Percentiles rank a stretch among this genome's conserved stretches.
phyloP scores from a whole-genome alignment of 2,329 filamentous ascomycete species.

The Podosphaera fusca region DNA sequence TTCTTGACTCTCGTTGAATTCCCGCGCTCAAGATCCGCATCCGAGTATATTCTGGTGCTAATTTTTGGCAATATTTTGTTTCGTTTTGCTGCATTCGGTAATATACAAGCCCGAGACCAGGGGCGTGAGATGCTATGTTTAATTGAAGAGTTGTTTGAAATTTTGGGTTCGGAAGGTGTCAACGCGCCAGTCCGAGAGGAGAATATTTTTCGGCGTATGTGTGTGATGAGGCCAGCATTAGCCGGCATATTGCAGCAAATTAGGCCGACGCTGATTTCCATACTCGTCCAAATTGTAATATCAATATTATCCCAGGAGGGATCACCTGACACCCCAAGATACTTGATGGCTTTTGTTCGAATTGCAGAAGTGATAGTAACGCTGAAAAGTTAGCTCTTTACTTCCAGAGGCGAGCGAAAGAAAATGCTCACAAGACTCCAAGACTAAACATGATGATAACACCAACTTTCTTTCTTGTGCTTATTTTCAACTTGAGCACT shows the following conservation, averaged over 20 bases:
- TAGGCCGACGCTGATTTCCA: slow-evolving; percentile 10
- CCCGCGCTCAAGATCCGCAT: not conserved
- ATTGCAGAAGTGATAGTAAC: slow-evolving; percentile 5
- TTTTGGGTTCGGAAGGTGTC: not conserved
- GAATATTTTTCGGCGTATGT: not conserved
- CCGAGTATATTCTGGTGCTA: not conserved
- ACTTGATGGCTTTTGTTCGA: slow-evolving; percentile 4
- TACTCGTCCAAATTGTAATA: slow-evolving; percentile 8
- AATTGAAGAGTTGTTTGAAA: not conserved
- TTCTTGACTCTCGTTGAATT: too few species aligned
- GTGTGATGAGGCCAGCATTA: slow-evolving; percentile 1
- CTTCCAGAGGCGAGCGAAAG: too few species aligned
- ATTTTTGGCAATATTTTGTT: not conserved
- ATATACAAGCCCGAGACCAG: too few species aligned
- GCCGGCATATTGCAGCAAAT: slow-evolving; percentile 11
- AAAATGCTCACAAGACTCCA: slow-evolving; percentile 16
- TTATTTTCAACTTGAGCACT: slow-evolving; percentile 16
- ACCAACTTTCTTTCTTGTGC: slow-evolving; percentile 21
- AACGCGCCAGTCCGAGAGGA: not conserved
- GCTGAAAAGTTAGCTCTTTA: not conserved
- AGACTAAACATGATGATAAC: slow-evolving; percentile 22
- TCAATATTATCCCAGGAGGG: slow-evolving; percentile 4
- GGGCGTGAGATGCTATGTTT: too few species aligned
- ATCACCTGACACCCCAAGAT: slow-evolving; percentile 3
- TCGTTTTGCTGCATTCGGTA: not conserved